A percentile compares a stretch with the other conserved stretches of the same genome.
These are phyloP conservation scores for Arxiozyma heterogenica DNA, from an alignment of 1,139 yeast species.

Conservation along the genomic window DNA sequence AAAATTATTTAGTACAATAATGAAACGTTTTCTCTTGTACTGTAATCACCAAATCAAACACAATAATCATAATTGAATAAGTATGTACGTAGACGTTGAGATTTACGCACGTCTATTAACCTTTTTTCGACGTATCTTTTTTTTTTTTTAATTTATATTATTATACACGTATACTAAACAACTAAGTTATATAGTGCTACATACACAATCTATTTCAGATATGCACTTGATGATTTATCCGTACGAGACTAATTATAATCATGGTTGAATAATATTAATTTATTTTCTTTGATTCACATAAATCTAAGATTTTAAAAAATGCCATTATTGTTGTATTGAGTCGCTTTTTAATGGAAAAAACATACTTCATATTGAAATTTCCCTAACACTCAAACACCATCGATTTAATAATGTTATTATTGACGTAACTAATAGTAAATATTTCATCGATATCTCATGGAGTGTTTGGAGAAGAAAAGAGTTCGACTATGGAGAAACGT, in stretches of 20 bases:
- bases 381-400: not conserved
- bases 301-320: conserved; percentile 1
- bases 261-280: not conserved
- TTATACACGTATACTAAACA: conserved; percentile 2
- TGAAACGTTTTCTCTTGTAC: too few relatives aligned
- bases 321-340: not conserved
- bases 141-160: not conserved
- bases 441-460: not conserved
- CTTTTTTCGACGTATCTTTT: too few relatives aligned
- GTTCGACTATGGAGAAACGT: not conserved
- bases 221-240: not conserved
- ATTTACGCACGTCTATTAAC: too few relatives aligned
- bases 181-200: not conserved
- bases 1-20: too few relatives aligned
- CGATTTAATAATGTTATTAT: not conserved
- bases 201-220: not conserved
- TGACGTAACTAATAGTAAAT: not conserved
- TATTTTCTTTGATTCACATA: not conserved
- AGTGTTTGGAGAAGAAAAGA: not conserved
- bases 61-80: too few relatives aligned
- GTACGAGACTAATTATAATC: not conserved
- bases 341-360: too few relatives aligned
- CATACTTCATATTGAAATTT: not conserved
- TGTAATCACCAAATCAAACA: too few relatives aligned
- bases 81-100: not conserved